Conservation (phyloP, 331 rosid species). For the Quercus lobata region DNA sequence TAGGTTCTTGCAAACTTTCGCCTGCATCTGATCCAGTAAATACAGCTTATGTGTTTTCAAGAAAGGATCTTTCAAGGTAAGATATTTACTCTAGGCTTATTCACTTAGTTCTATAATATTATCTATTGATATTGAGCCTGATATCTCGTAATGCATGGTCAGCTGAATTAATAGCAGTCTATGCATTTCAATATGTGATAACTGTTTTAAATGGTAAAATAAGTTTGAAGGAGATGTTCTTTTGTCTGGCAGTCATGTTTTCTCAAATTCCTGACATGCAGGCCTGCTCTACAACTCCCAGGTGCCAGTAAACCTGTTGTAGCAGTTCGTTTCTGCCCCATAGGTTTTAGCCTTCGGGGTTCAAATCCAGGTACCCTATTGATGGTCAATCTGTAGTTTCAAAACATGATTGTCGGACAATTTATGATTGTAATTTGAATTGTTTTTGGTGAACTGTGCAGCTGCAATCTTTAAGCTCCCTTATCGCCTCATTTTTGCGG, state of each 20-base stretch:
- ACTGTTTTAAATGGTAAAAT: conserved; percentile 1
- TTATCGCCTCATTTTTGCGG: conserved; percentile 78
- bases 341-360: conserved; percentile 61
- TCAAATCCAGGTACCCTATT: conserved; percentile 48
- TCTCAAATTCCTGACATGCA: conserved; percentile 35
- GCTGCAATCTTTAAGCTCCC: conserved; percentile 78
- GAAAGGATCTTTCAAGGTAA: conserved; percentile 83
- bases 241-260: conserved; percentile 2
- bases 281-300: conserved; percentile 92
- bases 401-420: neutral
- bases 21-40: conserved; percentile 58
- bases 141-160: neutral
- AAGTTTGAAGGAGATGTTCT: conserved; percentile 4
- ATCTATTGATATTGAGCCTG: neutral
- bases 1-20: conserved; percentile 63
- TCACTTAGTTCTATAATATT: neutral
- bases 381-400: conserved; percentile 10
- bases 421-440: conserved; percentile 14
- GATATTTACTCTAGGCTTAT: conserved; percentile 14
- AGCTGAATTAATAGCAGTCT: neutral
- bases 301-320: conserved; percentile 80
- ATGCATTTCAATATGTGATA: conserved; percentile 3
- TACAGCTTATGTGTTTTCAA: conserved; percentile 73
- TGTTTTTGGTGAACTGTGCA: conserved; percentile 38
- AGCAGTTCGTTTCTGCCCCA: conserved; percentile 80